Conservation (phyloP, 352 stramenopile genomes). For the Blastocystis sp. region DNA sequence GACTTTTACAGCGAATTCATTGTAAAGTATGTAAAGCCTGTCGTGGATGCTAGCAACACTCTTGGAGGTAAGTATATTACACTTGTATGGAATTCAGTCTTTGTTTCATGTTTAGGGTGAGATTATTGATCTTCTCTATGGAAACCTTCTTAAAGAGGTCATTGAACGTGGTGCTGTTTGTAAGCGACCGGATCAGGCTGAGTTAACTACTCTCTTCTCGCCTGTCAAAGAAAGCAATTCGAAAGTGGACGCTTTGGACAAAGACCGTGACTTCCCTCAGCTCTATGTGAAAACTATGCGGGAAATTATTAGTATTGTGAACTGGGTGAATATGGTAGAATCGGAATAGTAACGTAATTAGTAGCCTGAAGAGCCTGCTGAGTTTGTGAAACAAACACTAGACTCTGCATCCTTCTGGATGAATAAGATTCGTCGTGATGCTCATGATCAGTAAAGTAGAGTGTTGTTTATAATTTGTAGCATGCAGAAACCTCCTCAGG, state of each 20-base stretch:
- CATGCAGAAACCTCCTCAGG: conserved; percentile 14
- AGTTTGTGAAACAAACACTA: background rate
- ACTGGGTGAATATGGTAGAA: conserved; percentile 33
- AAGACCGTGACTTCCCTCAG: conserved; percentile 4
- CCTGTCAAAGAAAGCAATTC: conserved; percentile 10
- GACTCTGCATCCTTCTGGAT: conserved; percentile 53
- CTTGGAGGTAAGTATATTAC: conserved; percentile 1
- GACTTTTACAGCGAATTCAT: conserved; percentile 14
- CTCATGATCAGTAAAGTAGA: background rate
- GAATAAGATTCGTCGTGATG: conserved; percentile 24
- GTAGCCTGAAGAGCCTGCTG: background rate
- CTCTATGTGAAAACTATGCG: conserved; percentile 52
- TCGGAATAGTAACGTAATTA: background rate
- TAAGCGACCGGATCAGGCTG: background rate
- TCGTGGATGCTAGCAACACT: background rate
- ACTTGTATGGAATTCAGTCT: background rate
- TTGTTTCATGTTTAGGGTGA: background rate
- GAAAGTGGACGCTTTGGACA: conserved; percentile 21
- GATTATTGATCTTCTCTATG: conserved; percentile 32
- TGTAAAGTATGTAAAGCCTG: conserved; percentile 9
- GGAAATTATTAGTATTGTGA: conserved; percentile 7
- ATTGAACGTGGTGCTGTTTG: background rate
- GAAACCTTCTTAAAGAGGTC: conserved; percentile 23
- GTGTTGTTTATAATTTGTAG: background rate
- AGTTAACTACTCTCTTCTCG: background rate